Conservation (phyloP, 2,329 filamentous ascomycete species). For the Sclerotinia minor region DNA sequence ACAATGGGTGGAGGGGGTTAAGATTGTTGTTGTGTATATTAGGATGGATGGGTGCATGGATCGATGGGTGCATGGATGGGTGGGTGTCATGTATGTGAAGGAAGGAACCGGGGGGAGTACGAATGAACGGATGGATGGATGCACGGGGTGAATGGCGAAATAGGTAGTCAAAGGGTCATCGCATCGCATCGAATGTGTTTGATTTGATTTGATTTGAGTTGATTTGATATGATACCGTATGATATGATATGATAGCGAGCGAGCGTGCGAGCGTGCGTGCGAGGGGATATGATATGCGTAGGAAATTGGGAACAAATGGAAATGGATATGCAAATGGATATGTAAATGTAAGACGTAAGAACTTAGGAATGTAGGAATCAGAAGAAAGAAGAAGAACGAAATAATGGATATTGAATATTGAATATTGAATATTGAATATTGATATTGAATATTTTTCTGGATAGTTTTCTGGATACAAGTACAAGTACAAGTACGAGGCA, state of each 20-base stretch:
- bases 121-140: neutral
- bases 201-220: no score
- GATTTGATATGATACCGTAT: no score
- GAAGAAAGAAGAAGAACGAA: no score
- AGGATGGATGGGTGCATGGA: conserved; percentile 3
- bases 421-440: no score
- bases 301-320: neutral
- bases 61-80: neutral
- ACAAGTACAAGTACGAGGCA: no score
- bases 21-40: conserved; percentile 9
- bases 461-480: no score
- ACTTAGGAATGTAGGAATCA: no score
- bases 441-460: no score
- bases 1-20: no score
- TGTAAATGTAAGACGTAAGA: neutral
- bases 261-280: neutral
- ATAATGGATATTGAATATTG: no score
- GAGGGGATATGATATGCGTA: neutral
- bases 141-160: neutral
- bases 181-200: neutral
- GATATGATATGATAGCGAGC: neutral
- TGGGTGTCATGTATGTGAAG: neutral
- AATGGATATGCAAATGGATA: neutral
- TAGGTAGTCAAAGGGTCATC: neutral
- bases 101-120: neutral